phyloP scores from a whole-genome alignment of 306 rosid species.

The Gastrolobium villosum region DNA sequence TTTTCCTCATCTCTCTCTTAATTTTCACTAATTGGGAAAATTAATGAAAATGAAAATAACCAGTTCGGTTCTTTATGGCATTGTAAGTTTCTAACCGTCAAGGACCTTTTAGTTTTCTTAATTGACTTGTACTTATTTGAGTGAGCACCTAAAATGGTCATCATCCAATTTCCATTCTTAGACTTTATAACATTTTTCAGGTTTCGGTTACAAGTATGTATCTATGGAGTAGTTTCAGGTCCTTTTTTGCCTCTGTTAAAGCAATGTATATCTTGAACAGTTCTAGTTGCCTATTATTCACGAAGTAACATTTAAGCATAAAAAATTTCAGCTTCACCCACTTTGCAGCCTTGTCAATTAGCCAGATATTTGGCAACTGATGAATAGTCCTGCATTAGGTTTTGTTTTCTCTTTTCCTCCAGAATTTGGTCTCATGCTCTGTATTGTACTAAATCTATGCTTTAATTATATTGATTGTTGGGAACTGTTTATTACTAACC shows the following conservation, averaged over 20 bases:
- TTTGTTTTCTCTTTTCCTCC: neutral
- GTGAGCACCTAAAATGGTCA: neutral
- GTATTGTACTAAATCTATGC: neutral
- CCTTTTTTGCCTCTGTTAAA: neutral
- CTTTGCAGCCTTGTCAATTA: neutral
- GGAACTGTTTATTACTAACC: neutral
- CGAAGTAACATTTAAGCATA: neutral
- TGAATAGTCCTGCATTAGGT: slow-evolving; percentile 9
- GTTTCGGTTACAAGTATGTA: neutral
- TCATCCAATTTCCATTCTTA: neutral
- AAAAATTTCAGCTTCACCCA: neutral
- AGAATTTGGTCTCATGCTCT: neutral
- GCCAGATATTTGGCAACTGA: neutral
- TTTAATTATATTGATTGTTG: neutral
- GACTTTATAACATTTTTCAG: neutral
- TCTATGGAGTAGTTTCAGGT: neutral
- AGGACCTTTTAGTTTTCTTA: neutral
- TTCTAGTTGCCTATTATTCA: neutral
- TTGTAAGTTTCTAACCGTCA: neutral
- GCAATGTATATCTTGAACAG: neutral
- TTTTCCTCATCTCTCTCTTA: slow-evolving; percentile 17
- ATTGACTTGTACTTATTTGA: neutral
- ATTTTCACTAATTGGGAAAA: slow-evolving; percentile 3
- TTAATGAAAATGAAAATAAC: neutral
- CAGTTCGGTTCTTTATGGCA: slow-evolving; percentile 21